These are phyloP conservation scores for Solanum rostratum DNA, from an alignment of 257 asterid genomes.

Conservation along the genomic window DNA sequence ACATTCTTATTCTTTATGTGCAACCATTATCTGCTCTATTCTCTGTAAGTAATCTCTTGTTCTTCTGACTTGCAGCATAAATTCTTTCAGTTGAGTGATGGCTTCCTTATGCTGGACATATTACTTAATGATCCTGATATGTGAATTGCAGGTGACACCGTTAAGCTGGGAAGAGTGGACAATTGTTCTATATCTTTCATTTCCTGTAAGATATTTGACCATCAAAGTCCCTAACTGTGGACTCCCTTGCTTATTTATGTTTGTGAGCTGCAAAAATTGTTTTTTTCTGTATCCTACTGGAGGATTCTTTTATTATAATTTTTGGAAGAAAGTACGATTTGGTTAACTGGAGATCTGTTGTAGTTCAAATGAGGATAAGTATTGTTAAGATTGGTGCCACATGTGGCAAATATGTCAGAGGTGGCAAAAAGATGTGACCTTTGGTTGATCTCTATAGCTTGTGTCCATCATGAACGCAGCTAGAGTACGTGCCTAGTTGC, in stretches of 20 bases:
- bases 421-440: background rate
- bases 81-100: background rate
- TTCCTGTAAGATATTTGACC: slow-evolving; percentile 64
- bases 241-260: background rate
- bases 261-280: background rate
- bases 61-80: background rate
- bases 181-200: slow-evolving; percentile 72
- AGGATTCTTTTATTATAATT: background rate
- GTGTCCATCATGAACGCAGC: background rate
- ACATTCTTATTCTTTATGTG: slow-evolving; percentile 67
- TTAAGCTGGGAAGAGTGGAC: slow-evolving; percentile 92
- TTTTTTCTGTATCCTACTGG: background rate
- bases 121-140: background rate
- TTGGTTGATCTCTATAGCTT: background rate
- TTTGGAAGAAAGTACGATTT: background rate
- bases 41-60: slow-evolving; percentile 52
- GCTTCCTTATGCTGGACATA: background rate
- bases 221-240: background rate
- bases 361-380: background rate
- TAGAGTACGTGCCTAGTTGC: background rate
- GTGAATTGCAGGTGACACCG: slow-evolving; percentile 62
- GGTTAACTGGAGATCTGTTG: background rate
- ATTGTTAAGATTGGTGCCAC: background rate
- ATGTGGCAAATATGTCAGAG: background rate
- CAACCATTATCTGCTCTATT: slow-evolving; percentile 81